A percentile compares a stretch with the other conserved stretches of the same genome.
These are phyloP conservation scores for Aspergillus felis DNA, from an alignment of 2,329 filamentous ascomycete species.

Conservation along the genomic window DNA sequence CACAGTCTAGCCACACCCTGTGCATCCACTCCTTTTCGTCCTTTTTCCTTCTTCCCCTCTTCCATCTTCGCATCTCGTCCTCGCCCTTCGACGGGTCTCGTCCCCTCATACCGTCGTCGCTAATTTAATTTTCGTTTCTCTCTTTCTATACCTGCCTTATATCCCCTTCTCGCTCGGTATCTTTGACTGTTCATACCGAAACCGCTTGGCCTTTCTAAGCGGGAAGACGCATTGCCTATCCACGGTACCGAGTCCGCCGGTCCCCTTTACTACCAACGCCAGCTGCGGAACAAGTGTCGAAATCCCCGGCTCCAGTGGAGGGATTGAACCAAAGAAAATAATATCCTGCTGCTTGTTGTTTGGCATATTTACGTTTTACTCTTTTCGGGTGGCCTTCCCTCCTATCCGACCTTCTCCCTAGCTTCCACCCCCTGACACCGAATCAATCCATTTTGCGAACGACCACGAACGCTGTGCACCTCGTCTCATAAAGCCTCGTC, in stretches of 20 bases:
- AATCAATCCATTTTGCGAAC: neutral
- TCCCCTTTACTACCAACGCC: constrained; percentile 3
- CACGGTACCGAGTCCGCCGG: constrained; percentile 18
- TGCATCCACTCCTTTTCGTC: constrained; percentile 5
- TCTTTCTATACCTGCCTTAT: neutral
- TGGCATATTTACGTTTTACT: constrained; percentile 34
- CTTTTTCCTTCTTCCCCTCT: constrained; percentile 3
- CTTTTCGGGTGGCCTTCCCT: constrained; percentile 22
- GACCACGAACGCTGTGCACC: neutral
- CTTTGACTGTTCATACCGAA: neutral
- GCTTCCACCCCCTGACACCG: neutral
- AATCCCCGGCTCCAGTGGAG: constrained; percentile 9
- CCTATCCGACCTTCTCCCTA: neutral
- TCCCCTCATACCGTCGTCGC: neutral
- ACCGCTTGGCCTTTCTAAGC: neutral
- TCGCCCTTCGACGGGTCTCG: neutral
- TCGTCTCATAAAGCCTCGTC: neutral
- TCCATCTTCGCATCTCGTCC: constrained; percentile 1
- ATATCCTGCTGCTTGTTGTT: constrained; percentile 1
- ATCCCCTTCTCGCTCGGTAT: neutral
- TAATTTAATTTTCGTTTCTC: neutral
- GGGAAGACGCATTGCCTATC: constrained; percentile 6
- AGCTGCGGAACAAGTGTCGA: constrained; percentile 16
- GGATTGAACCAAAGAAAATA: constrained; percentile 1
- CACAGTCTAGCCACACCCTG: constrained; percentile 7